Conservation (phyloP, 2,329 filamentous ascomycete genomes). For the Thelonectria blattea region DNA sequence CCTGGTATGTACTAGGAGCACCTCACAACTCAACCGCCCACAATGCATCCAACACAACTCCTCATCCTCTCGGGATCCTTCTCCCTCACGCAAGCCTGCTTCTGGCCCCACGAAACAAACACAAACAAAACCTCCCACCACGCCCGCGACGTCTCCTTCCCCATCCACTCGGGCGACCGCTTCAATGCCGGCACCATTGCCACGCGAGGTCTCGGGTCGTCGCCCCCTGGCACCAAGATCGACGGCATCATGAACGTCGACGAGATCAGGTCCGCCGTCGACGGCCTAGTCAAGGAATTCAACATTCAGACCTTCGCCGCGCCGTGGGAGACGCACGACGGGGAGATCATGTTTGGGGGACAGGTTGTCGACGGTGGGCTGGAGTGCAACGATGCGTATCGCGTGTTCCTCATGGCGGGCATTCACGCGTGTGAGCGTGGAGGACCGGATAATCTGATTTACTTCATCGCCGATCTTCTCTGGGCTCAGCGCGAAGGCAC, state of each 20-base stretch:
- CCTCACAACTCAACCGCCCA: not conserved
- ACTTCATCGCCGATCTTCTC: slow-evolving; percentile 62
- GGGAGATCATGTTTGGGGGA: slow-evolving; percentile 45
- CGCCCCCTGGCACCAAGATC: slow-evolving; percentile 41
- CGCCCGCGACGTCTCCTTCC: slow-evolving; percentile 14
- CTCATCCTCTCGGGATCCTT: not conserved
- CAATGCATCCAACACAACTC: not conserved
- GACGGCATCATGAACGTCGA: slow-evolving; percentile 49
- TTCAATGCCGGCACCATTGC: slow-evolving; percentile 45
- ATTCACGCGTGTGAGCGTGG: slow-evolving; percentile 64
- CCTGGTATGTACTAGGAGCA: too few relatives aligned
- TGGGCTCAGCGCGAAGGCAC: slow-evolving; percentile 53
- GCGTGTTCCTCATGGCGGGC: slow-evolving; percentile 56
- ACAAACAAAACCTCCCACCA: not conserved
- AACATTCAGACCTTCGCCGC: slow-evolving; percentile 47
- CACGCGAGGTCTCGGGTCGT: slow-evolving; percentile 36
- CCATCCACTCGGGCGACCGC: slow-evolving; percentile 48
- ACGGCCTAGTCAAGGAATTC: slow-evolving; percentile 48
- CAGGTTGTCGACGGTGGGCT: slow-evolving; percentile 44
- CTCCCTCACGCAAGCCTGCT: not conserved
- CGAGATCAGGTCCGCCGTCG: slow-evolving; percentile 50
- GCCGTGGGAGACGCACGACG: slow-evolving; percentile 50
- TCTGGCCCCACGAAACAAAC: not conserved
- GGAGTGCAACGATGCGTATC: slow-evolving; percentile 45
- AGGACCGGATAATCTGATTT: slow-evolving; percentile 59